Evolutionary conservation across 202 grass and related monocot species (phyloP).

Genomic region (Saccharum hybrid): DNA sequence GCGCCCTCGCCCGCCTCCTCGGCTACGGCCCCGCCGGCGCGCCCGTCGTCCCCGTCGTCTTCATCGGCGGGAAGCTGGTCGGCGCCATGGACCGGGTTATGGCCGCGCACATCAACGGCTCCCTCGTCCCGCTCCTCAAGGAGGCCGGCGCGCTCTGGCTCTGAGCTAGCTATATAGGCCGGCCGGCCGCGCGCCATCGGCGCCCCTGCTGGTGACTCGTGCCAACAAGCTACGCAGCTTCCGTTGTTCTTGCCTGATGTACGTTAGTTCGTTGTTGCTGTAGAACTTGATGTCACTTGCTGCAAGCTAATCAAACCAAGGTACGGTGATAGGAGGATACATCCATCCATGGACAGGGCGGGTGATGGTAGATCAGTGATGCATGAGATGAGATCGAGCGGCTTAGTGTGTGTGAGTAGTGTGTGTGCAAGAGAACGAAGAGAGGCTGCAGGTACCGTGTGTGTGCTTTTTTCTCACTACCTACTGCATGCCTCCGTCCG

Average conservation of each 20-base stretch:
- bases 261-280: background rate
- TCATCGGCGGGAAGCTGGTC: constrained; percentile 83
- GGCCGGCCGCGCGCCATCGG: background rate
- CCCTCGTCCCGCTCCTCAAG: constrained; percentile 83
- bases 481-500: constrained; percentile 32
- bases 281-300: background rate
- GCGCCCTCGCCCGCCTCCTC: constrained; percentile 59
- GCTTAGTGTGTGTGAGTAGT: background rate
- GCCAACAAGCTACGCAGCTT: constrained; percentile 1
- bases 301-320: constrained; percentile 1
- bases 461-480: constrained; percentile 45
- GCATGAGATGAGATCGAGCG: background rate
- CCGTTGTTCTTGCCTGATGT: background rate
- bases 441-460: constrained; percentile 47
- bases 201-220: background rate
- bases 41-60: constrained; percentile 72
- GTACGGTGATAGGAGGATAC: background rate
- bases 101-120: constrained; percentile 86
- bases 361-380: background rate
- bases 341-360: background rate
- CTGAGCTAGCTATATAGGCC: constrained; percentile 4
- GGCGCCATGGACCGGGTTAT: constrained; percentile 90
- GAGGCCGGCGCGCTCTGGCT: constrained; percentile 91
- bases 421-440: background rate
- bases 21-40: constrained; percentile 32